These are phyloP conservation scores for Porogramme epimiltina DNA, from an alignment of 1,284 basidiomycete genomes.

Conservation along the genomic window DNA sequence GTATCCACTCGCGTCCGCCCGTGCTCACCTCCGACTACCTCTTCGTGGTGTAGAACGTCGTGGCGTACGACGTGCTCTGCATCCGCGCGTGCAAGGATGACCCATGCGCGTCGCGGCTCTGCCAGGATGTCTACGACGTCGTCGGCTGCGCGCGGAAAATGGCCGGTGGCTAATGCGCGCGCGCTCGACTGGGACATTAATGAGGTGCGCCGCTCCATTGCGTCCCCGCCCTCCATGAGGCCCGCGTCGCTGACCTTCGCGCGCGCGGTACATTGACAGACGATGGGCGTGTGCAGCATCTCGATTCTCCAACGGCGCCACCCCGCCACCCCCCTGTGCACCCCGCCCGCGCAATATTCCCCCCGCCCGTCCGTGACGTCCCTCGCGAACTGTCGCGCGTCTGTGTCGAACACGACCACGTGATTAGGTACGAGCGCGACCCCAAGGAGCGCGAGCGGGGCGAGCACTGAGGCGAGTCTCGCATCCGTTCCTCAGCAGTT, in stretches of 20 bases:
- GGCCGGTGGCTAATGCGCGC: constrained; percentile 59
- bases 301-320: constrained; percentile 71
- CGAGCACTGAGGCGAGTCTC: background rate
- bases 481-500: no score
- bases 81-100: constrained; percentile 73
- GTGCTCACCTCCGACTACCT: no score
- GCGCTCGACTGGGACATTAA: constrained; percentile 59
- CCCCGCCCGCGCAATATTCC: constrained; percentile 54
- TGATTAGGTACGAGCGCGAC: background rate
- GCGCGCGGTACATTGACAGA: no score
- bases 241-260: background rate
- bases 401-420: background rate
- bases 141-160: constrained; percentile 73
- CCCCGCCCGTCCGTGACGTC: constrained; percentile 47
- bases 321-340: constrained; percentile 61
- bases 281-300: constrained; percentile 69
- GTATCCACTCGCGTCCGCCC: no score
- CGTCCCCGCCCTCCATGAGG: no score
- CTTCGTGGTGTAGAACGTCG: constrained; percentile 64
- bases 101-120: constrained; percentile 56
- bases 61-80: constrained; percentile 65
- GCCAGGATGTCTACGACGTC: constrained; percentile 69
- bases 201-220: constrained; percentile 38
- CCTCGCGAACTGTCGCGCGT: constrained; percentile 41
- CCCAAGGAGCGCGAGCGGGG: background rate